phyloP scores from a whole-genome alignment of 805 yeast genomes.

The Kuraishia floccosa region DNA sequence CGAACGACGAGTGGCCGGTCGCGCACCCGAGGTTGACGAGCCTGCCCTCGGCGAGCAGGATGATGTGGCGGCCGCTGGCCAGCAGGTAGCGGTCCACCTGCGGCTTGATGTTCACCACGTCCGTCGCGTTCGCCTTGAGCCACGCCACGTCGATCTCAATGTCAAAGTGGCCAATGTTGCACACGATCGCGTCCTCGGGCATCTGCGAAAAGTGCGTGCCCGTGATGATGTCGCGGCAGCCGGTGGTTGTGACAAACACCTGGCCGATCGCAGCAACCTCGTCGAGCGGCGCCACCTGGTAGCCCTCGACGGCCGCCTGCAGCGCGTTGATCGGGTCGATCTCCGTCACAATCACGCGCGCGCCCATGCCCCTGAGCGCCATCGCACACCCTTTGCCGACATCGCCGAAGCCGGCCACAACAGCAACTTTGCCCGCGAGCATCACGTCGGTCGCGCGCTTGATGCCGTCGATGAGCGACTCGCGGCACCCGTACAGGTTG shows the following conservation, averaged over 20 bases:
- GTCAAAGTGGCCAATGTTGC: constrained; percentile 99
- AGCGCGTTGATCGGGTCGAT: constrained; percentile 98
- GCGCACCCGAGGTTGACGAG: constrained; percentile 99
- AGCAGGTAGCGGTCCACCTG: constrained; percentile 97
- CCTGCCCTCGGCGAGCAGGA: constrained; percentile 98
- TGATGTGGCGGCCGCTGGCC: constrained; percentile 83
- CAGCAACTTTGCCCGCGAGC: constrained; percentile 99
- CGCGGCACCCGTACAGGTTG: constrained; percentile 99
- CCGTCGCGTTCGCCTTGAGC: constrained; percentile 89
- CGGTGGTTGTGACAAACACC: constrained; percentile 98
- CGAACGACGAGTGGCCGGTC: constrained; percentile 98
- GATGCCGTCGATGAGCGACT: constrained; percentile 96
- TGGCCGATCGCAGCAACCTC: constrained; percentile 91
- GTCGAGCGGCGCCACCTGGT: constrained; percentile 91
- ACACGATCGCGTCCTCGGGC: constrained; percentile 99
- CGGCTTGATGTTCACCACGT: constrained; percentile 95
- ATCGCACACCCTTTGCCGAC: constrained; percentile 99
- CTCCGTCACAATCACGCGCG: constrained; percentile 95
- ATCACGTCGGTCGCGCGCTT: constrained; percentile 98
- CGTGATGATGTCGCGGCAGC: constrained; percentile 96
- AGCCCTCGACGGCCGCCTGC: constrained; percentile 99
- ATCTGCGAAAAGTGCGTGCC: constrained; percentile 76
- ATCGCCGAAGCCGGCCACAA: constrained; percentile 99
- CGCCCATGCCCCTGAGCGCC: constrained; percentile 99
- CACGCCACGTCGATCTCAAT: constrained; percentile 99